Conservation (phyloP, 2,329 filamentous ascomycete genomes). For the Drechmeria coniospora region DNA sequence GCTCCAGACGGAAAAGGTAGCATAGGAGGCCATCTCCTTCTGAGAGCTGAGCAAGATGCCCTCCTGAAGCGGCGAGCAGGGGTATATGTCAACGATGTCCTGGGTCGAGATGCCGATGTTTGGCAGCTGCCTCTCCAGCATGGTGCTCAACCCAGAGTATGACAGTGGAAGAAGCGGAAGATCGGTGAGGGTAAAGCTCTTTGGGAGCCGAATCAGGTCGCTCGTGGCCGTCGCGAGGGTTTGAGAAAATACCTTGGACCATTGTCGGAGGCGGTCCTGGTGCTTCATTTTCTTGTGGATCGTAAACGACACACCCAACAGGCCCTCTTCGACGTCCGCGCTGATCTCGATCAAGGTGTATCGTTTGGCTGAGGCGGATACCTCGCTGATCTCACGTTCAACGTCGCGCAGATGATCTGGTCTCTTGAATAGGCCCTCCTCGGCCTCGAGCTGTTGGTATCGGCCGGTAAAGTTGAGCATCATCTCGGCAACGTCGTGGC, state of each 20-base stretch:
- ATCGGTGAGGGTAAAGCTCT: constrained; percentile 14
- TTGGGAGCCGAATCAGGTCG: not conserved
- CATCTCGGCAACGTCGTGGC: constrained; percentile 26
- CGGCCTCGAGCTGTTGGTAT: constrained; percentile 26
- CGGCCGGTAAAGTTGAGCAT: constrained; percentile 31
- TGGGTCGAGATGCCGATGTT: constrained; percentile 2
- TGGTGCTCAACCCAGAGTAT: constrained; percentile 2
- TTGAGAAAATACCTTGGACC: constrained; percentile 1
- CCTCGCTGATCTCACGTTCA: not conserved
- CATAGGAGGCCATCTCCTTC: constrained; percentile 4
- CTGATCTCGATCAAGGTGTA: constrained; percentile 2
- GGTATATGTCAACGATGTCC: constrained; percentile 10
- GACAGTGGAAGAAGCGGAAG: constrained; percentile 15
- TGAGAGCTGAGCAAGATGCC: constrained; percentile 20
- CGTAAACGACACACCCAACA: constrained; percentile 2
- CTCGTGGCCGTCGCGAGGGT: not conserved
- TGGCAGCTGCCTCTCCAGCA: constrained; percentile 2
- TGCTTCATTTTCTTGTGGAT: constrained; percentile 4
- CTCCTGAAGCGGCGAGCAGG: constrained; percentile 21
- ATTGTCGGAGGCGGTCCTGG: constrained; percentile 2
- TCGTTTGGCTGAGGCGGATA: not conserved
- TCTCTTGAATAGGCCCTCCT: constrained; percentile 9
- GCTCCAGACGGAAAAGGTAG: constrained; percentile 8
- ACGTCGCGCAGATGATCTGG: not conserved
- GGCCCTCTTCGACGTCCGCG: constrained; percentile 3